A percentile compares a stretch with the other conserved stretches of the same genome.
These are phyloP conservation scores for Rubroboletus pulcherrimus DNA, from an alignment of 768 basidiomycete genomes.

Conservation along the genomic window DNA sequence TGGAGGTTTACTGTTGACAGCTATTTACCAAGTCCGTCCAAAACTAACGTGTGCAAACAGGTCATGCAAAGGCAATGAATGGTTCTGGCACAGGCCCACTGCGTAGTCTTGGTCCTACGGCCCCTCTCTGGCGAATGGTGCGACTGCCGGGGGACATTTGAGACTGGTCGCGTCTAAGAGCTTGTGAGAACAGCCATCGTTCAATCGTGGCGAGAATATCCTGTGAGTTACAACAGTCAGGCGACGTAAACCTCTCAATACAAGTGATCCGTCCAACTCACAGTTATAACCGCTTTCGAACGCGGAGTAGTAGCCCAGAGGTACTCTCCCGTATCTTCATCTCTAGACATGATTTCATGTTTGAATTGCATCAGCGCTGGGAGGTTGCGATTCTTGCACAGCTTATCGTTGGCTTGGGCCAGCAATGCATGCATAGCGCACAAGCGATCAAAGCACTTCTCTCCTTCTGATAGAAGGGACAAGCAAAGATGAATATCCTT, in stretches of 20 bases:
- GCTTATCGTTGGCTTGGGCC: slow-evolving; percentile 29
- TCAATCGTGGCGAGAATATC: slow-evolving; percentile 28
- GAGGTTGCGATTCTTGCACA: slow-evolving; percentile 28
- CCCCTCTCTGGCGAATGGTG: slow-evolving; percentile 9
- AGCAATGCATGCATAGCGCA: slow-evolving; percentile 36
- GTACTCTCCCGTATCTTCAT: slow-evolving; percentile 13
- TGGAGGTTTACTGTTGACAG: slow-evolving; percentile 4
- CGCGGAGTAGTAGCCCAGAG: slow-evolving; percentile 19
- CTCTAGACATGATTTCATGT: slow-evolving; percentile 8
- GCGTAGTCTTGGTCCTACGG: slow-evolving; percentile 28
- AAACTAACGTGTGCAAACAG: slow-evolving; percentile 15
- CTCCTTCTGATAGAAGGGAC: slow-evolving; percentile 18
- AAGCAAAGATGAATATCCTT: slow-evolving; percentile 33
- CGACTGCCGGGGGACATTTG: not conserved
- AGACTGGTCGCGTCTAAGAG: slow-evolving; percentile 15
- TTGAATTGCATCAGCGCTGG: slow-evolving; percentile 19
- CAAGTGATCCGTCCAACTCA: slow-evolving; percentile 6
- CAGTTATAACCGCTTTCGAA: slow-evolving; percentile 17
- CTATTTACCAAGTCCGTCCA: slow-evolving; percentile 16
- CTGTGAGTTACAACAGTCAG: slow-evolving; percentile 13
- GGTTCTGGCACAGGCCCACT: not conserved
- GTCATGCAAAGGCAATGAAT: not conserved
- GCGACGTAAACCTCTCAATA: not conserved
- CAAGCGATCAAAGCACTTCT: slow-evolving; percentile 24
- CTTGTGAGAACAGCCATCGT: slow-evolving; percentile 23